These are phyloP conservation scores for Rubia peregrina DNA, from an alignment of 305 asterid genomes.

Conservation along the genomic window DNA sequence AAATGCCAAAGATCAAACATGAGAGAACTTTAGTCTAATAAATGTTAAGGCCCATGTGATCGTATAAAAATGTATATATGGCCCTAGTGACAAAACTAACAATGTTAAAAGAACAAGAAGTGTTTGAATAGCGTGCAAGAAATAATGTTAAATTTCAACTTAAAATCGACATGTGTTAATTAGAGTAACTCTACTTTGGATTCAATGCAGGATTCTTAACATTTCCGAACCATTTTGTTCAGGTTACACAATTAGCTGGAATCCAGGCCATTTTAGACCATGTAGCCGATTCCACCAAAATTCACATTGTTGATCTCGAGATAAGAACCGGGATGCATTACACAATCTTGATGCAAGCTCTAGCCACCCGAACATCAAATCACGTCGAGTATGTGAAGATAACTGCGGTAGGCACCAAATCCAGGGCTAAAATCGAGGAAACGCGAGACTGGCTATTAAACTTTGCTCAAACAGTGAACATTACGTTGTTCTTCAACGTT, in stretches of 20 bases:
- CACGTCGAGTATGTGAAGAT: conserved; percentile 38
- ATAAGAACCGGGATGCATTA: conserved; percentile 37
- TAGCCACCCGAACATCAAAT: conserved; percentile 21
- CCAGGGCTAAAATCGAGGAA: conserved; percentile 22
- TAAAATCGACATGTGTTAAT: too few species aligned
- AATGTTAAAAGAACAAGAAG: too few species aligned
- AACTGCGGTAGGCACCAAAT: conserved; percentile 31
- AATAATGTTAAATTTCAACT: too few species aligned
- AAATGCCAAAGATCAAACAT: background rate
- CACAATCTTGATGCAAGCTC: conserved; percentile 39
- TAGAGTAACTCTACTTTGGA: too few species aligned
- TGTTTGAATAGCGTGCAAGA: too few species aligned
- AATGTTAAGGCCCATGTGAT: too few species aligned
- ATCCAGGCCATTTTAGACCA: conserved; percentile 44
- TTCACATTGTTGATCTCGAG: conserved; percentile 41
- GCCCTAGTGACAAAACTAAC: too few species aligned
- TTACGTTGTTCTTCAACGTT: conserved; percentile 22
- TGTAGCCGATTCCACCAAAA: conserved; percentile 28
- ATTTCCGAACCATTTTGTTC: conserved; percentile 14
- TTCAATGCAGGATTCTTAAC: too few species aligned
- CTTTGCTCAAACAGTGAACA: conserved; percentile 30
- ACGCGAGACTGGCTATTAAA: conserved; percentile 24
- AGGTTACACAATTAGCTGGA: conserved; percentile 38
- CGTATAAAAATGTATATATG: too few species aligned
- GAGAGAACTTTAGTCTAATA: too few species aligned